phyloP scores from a whole-genome alignment of 2,329 filamentous ascomycete species.

The Fusarium sp. region DNA sequence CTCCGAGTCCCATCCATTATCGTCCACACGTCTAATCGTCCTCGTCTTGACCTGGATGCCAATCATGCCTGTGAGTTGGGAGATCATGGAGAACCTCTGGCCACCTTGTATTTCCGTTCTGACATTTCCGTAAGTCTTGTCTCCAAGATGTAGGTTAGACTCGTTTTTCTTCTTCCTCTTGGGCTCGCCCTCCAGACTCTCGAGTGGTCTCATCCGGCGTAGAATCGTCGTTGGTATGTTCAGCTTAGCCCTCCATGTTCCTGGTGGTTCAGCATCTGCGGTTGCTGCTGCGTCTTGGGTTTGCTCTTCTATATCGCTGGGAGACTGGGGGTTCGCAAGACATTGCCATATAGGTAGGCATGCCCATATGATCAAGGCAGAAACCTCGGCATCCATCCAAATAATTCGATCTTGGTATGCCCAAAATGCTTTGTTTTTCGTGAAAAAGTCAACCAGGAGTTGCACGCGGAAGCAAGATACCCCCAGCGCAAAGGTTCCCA shows the following conservation, averaged over 20 bases:
- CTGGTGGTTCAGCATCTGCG: slow-evolving; percentile 1
- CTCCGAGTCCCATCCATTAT: slow-evolving; percentile 20
- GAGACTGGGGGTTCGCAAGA: slow-evolving; percentile 2
- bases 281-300: slow-evolving; percentile 34
- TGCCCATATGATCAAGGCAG: slow-evolving; percentile 55
- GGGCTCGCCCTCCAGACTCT: slow-evolving; percentile 21
- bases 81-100: slow-evolving; percentile 42
- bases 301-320: slow-evolving; percentile 4
- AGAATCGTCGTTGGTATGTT: slow-evolving; percentile 11
- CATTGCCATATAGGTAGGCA: slow-evolving; percentile 54
- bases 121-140: slow-evolving; percentile 48
- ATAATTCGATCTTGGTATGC: slow-evolving; percentile 55
- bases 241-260: slow-evolving; percentile 2
- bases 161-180: slow-evolving; percentile 43
- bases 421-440: slow-evolving; percentile 55
- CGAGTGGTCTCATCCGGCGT: slow-evolving; percentile 1
- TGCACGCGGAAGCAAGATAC: slow-evolving; percentile 52
- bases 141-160: slow-evolving; percentile 44
- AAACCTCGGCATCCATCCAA: slow-evolving; percentile 57
- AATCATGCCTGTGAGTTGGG: slow-evolving; percentile 33
- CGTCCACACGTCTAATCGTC: slow-evolving; percentile 31
- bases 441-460: slow-evolving; percentile 46
- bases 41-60: slow-evolving; percentile 43
- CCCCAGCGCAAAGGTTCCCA: slow-evolving; percentile 56
- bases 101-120: slow-evolving; percentile 48